phyloP scores from a whole-genome alignment of 2,329 filamentous ascomycete genomes.

The Anthostomella pinea region DNA sequence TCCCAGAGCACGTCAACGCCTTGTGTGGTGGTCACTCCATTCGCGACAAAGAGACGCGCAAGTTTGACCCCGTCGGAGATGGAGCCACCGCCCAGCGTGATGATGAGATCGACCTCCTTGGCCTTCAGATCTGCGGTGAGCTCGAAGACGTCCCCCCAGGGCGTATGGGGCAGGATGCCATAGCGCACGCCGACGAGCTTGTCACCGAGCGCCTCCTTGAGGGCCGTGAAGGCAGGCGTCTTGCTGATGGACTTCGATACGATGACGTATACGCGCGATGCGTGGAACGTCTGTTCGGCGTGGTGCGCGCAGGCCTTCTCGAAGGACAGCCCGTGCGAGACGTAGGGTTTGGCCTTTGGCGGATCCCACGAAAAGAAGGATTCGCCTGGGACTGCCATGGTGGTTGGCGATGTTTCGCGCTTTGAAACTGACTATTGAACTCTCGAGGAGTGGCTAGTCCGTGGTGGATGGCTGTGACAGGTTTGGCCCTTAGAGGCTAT shows the following conservation, averaged over 20 bases:
- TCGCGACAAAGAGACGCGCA: conserved; percentile 19
- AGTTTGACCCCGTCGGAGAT: conserved; percentile 33
- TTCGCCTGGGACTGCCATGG: too few relatives aligned
- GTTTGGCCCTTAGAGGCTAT: too few relatives aligned
- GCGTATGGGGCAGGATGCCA: conserved; percentile 31
- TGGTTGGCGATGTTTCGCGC: too few relatives aligned
- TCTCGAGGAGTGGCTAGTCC: too few relatives aligned
- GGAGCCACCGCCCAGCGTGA: conserved; percentile 33
- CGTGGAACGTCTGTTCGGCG: conserved; percentile 24
- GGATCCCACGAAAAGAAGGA: too few relatives aligned
- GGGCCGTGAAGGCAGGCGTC: conserved; percentile 24
- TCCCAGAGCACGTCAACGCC: conserved; percentile 10
- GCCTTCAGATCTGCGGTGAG: conserved; percentile 25
- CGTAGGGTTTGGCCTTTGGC: background rate
- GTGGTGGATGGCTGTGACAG: too few relatives aligned
- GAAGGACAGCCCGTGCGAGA: conserved; percentile 27
- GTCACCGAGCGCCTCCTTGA: conserved; percentile 23
- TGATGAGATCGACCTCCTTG: conserved; percentile 25
- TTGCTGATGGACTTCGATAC: conserved; percentile 32
- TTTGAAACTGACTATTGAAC: too few relatives aligned
- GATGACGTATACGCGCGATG: conserved; percentile 28
- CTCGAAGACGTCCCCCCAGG: conserved; percentile 30
- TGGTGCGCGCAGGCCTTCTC: conserved; percentile 28
- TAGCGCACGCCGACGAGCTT: conserved; percentile 28
- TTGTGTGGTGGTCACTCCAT: conserved; percentile 8